A percentile compares a stretch with the other conserved stretches of the same genome.
Conservation (phyloP, 257 asterid species). For the Petunia axillaris region DNA sequence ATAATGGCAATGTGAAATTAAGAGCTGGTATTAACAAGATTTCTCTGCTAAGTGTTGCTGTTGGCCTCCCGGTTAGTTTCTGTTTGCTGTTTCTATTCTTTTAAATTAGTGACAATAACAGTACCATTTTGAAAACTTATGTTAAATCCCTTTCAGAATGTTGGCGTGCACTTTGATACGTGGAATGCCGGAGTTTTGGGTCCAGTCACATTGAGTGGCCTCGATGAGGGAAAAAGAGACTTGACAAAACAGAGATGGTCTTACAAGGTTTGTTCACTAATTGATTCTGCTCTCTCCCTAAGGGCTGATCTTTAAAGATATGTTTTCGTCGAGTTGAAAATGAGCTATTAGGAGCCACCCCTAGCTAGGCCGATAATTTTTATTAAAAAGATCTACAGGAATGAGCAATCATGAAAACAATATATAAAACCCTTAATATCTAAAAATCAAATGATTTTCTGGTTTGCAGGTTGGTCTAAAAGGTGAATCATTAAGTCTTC, state of each 20-base stretch:
- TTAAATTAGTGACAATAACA: neutral
- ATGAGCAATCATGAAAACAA: neutral
- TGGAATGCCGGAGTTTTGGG: slow-evolving; percentile 91
- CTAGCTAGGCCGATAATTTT: neutral
- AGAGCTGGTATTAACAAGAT: slow-evolving; percentile 80
- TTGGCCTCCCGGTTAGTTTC: slow-evolving; percentile 82
- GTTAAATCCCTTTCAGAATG: slow-evolving; percentile 57
- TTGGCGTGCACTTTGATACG: slow-evolving; percentile 74
- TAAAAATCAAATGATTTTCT: neutral
- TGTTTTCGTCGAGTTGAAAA: neutral
- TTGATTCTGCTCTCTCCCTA: slow-evolving; percentile 5
- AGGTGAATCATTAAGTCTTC: slow-evolving; percentile 69
- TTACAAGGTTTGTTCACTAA: slow-evolving; percentile 57
- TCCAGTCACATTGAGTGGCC: slow-evolving; percentile 74
- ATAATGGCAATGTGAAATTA: slow-evolving; percentile 51
- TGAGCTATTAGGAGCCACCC: neutral
- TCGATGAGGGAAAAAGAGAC: slow-evolving; percentile 77
- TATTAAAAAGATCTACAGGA: neutral
- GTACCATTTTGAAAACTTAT: neutral
- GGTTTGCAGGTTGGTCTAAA: slow-evolving; percentile 70
- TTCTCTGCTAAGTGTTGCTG: slow-evolving; percentile 78
- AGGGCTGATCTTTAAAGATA: neutral
- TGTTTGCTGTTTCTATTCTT: neutral
- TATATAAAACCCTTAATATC: neutral
- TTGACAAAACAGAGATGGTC: slow-evolving; percentile 83